Evolutionary conservation across 2,329 filamentous ascomycete genomes (phyloP), one percentile per base, ranked within the genome.

Genomic region (Geosmithia morbida): DNA sequence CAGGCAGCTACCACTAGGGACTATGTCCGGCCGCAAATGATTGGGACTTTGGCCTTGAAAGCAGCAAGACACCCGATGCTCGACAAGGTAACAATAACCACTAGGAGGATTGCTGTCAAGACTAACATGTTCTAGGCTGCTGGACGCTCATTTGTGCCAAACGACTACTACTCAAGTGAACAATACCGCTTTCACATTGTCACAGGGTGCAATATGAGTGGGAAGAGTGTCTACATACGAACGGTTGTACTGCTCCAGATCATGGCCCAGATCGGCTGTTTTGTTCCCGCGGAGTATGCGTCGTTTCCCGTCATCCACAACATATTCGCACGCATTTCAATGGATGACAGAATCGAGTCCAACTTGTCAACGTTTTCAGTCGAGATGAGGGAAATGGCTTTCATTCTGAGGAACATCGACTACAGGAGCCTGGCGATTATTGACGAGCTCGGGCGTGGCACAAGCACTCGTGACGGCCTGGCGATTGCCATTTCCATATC

Each of bases 121-220:
- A 20, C 41, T 44, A n/a, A 47, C 18, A 39, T n/a, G 1, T 45
- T 26, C 1, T 45, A 77, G 68, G 76, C 81, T 2, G 79, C 86
- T 53, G 66, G 69, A 1, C 74, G n/a, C 7, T 40, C 48, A 19
- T 94, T 85, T 58, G 71, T 97, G 3, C 85, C 92, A 0, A 97
- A 97, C 52, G 89, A 97, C 57, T 85, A 89, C 26, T 97, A 89
- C 56, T 83, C 87, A 2, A 83, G 87, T 2, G 74, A 83, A 33
- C 81, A 90, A 50, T 80, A 81, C 37, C 79, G 89, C 1, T 94
- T 96, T 56, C 89, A 97, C 53, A 84, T 97, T 51, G 82, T 98
- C 52, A 97, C 90, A 0, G 90, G 92, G 3, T 94, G 87, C 61
- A 98, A 98, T 56, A 98, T 98, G 92, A 94, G 87, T 55, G 92